These are phyloP conservation scores for Boletus sp. DNA, from an alignment of 1,284 basidiomycete species.

Conservation along the genomic window DNA sequence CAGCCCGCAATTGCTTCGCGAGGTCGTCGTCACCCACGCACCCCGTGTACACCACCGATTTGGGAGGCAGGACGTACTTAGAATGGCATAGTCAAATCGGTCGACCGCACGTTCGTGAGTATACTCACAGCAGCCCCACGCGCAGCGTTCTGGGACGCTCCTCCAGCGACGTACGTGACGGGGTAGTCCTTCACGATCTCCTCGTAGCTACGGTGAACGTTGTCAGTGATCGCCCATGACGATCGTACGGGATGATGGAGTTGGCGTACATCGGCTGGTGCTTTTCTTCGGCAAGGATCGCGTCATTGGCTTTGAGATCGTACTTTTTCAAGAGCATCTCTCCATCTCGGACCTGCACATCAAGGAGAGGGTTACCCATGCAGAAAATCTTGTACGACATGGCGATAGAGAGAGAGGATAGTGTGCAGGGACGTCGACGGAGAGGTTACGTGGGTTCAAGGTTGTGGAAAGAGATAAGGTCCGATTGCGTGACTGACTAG, in stretches of 20 bases:
- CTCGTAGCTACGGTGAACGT: slow-evolving; percentile 44
- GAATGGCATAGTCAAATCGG: neutral
- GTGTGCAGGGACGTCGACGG: slow-evolving; percentile 10
- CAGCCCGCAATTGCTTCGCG: slow-evolving; percentile 85
- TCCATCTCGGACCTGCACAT: slow-evolving; percentile 83
- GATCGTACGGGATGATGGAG: neutral
- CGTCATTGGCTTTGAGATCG: slow-evolving; percentile 90
- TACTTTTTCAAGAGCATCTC: slow-evolving; percentile 89
- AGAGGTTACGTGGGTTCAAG: slow-evolving; percentile 7
- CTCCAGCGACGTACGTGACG: slow-evolving; percentile 92
- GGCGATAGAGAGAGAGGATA: slow-evolving; percentile 10
- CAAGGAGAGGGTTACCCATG: slow-evolving; percentile 87
- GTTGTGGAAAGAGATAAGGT: slow-evolving; percentile 6
- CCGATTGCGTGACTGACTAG: neutral
- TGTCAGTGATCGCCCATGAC: neutral
- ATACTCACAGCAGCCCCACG: slow-evolving; percentile 82
- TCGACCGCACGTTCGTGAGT: neutral
- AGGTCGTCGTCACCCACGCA: slow-evolving; percentile 92
- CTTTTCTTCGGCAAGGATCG: slow-evolving; percentile 90
- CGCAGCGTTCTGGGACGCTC: slow-evolving; percentile 95
- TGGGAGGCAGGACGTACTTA: slow-evolving; percentile 85
- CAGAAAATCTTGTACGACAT: slow-evolving; percentile 61
- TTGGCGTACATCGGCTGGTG: slow-evolving; percentile 73
- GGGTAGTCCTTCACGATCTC: slow-evolving; percentile 78
- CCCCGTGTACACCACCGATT: slow-evolving; percentile 93